Percentiles rank a stretch among this genome's conserved stretches.
These are phyloP conservation scores for Globisporangium alternatum DNA, from an alignment of 352 stramenopile genomes.

Conservation along the genomic window DNA sequence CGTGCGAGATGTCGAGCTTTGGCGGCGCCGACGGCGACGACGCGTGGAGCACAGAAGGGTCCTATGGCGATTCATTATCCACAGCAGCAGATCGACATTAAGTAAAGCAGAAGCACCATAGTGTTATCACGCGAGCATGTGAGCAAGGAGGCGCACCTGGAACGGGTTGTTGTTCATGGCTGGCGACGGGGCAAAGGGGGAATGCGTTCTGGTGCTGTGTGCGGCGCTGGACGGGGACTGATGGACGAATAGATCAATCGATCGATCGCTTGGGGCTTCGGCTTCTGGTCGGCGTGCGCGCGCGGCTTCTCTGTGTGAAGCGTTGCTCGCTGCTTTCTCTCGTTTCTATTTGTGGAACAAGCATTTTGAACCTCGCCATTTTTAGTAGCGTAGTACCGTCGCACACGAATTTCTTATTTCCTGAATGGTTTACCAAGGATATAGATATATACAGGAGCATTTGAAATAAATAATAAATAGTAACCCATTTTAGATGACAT, in stretches of 20 bases:
- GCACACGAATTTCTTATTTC: background rate
- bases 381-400: background rate
- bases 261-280: background rate
- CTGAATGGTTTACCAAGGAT: background rate
- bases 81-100: background rate
- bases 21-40: conserved; percentile 24
- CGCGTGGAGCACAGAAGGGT: conserved; percentile 40
- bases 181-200: background rate
- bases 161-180: conserved; percentile 29
- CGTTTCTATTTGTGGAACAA: conserved; percentile 8
- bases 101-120: background rate
- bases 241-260: background rate
- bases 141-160: conserved; percentile 14
- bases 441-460: background rate
- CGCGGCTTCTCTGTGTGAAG: conserved; percentile 5
- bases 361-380: background rate
- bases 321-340: background rate
- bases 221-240: conserved; percentile 4
- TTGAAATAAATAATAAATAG: fast-evolving
- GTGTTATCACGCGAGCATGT: background rate
- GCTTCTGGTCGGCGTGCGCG: background rate
- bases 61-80: conserved; percentile 6
- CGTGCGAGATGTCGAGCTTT: conserved; percentile 22
- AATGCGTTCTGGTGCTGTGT: background rate
- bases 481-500: background rate